These are phyloP conservation scores for Camelina neglecta DNA, from an alignment of 345 rosid species.

Conservation along the genomic window DNA sequence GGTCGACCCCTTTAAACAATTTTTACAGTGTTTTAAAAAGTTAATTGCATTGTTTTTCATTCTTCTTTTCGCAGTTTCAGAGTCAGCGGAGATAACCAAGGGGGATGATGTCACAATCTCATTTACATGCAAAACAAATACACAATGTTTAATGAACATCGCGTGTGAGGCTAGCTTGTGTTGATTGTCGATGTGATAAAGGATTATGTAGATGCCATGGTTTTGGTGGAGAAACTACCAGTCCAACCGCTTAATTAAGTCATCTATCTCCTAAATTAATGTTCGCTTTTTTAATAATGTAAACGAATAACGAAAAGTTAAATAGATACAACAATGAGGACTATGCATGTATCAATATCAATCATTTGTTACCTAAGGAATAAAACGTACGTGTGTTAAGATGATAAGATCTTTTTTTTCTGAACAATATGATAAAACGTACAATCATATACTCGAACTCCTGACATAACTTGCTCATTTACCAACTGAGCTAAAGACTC, in stretches of 20 bases:
- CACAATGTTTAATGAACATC: background rate
- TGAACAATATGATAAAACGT: too few relatives aligned
- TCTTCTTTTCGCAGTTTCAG: background rate
- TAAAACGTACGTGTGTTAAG: background rate
- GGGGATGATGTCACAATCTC: background rate
- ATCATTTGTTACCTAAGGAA: background rate
- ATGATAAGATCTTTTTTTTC: too few relatives aligned
- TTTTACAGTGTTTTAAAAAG: background rate
- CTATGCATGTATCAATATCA: background rate
- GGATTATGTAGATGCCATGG: background rate
- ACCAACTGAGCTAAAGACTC: too few relatives aligned
- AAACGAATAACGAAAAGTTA: background rate
- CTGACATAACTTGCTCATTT: too few relatives aligned
- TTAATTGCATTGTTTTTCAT: background rate
- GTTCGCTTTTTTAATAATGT: background rate
- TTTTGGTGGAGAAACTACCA: background rate
- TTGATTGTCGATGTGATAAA: constrained; percentile 18
- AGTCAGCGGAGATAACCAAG: background rate
- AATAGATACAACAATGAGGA: background rate
- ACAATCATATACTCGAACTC: too few relatives aligned
- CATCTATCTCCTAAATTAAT: background rate
- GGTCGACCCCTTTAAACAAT: background rate
- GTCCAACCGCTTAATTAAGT: background rate
- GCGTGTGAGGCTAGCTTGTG: constrained; percentile 15
- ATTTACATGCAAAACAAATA: background rate